Conservation (phyloP, 2,329 filamentous ascomycete genomes). For the Venturia aucupariae region DNA sequence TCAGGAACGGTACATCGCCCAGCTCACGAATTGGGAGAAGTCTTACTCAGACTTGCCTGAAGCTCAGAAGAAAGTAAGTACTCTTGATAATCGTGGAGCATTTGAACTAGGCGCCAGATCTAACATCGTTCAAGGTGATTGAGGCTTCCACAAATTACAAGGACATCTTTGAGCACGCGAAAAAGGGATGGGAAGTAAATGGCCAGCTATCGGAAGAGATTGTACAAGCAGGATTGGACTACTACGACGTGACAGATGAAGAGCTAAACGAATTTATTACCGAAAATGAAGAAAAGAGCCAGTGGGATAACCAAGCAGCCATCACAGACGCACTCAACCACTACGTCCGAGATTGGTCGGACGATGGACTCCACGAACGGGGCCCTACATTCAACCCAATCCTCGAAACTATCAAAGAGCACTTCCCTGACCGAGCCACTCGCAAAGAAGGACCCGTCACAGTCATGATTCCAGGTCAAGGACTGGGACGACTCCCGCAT, state of each 20-base stretch:
- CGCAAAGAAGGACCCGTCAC: slow-evolving; percentile 9
- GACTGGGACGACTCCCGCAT: slow-evolving; percentile 12
- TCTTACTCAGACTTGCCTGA: slow-evolving; percentile 2
- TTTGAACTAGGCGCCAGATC: no score
- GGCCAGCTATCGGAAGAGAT: background rate
- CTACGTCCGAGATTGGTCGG: slow-evolving; percentile 14
- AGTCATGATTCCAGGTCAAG: slow-evolving; percentile 11
- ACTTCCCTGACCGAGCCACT: slow-evolving; percentile 7
- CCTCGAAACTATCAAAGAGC: slow-evolving; percentile 11
- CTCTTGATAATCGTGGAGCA: background rate
- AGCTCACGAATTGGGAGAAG: slow-evolving; percentile 5
- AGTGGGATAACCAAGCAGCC: slow-evolving; percentile 10
- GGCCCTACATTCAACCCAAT: slow-evolving; percentile 5
- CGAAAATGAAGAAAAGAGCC: background rate
- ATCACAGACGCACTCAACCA: slow-evolving; percentile 13
- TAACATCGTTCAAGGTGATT: background rate
- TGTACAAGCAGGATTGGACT: slow-evolving; percentile 2
- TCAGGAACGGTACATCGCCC: slow-evolving; percentile 4
- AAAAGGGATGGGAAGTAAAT: slow-evolving; percentile 1
- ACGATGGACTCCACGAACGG: slow-evolving; percentile 14
- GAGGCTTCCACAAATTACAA: slow-evolving; percentile 6
- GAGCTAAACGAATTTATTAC: slow-evolving; percentile 5
- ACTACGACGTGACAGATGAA: background rate
- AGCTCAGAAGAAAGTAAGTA: slow-evolving; percentile 8
- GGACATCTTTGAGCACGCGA: background rate